Conservation (phyloP, 495 filamentous ascomycete species). For the Lophiostoma macrostomum region DNA sequence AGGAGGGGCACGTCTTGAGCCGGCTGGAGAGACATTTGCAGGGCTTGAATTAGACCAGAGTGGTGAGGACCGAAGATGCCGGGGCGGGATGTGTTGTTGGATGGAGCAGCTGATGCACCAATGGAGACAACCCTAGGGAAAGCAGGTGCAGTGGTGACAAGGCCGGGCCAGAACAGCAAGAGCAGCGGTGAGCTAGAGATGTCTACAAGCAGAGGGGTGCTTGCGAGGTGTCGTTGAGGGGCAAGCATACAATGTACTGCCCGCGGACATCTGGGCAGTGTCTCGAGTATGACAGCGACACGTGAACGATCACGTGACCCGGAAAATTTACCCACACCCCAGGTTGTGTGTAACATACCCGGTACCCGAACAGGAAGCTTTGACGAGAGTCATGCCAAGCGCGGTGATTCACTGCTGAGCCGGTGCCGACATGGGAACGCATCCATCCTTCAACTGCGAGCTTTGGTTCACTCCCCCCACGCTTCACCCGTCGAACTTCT, state of each 20-base stretch:
- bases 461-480: not conserved
- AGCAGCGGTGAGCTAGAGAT: not conserved
- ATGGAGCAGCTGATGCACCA: slow-evolving; percentile 7
- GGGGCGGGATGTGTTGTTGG: slow-evolving; percentile 1
- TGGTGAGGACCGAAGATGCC: not conserved
- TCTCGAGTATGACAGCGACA: too few relatives aligned
- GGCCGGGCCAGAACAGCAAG: too few relatives aligned
- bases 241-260: too few relatives aligned
- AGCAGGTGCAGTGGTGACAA: slow-evolving; percentile 5
- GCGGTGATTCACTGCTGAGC: too few relatives aligned
- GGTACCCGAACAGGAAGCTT: slow-evolving; percentile 6
- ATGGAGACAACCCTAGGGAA: not conserved
- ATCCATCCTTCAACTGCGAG: not conserved
- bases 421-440: too few relatives aligned
- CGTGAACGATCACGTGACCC: too few relatives aligned
- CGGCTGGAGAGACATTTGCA: slow-evolving; percentile 48
- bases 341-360: not conserved
- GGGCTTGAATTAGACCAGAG: slow-evolving; percentile 2
- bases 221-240: not conserved
- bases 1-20: slow-evolving; percentile 80
- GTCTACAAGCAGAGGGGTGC: not conserved
- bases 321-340: slow-evolving; percentile 9
- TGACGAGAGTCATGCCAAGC: slow-evolving; percentile 9
- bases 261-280: too few relatives aligned
- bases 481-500: not conserved